Base-by-base conservation (phyloP, 108 stramenopile genomes). In the Cylindrotheca closterium region DNA sequence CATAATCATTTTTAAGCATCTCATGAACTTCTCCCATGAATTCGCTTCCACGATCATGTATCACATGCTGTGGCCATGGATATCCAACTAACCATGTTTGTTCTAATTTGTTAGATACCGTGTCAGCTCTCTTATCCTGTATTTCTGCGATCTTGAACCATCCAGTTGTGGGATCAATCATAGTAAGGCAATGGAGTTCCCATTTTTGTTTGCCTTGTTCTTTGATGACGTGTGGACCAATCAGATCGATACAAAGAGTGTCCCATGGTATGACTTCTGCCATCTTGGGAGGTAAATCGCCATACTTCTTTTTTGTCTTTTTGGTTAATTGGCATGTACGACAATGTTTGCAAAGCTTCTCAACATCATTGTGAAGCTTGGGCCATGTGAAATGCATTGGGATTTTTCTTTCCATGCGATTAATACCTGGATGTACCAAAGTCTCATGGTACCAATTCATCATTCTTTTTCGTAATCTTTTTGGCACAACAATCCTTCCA, bases 141-240 rank as follows among this genome's bases (percentile, higher is more conserved):
- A 73, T 29, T 60, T 69, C 72, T 23, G 46, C 65, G 23, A 78
- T 71, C 47, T 81, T 73, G 42, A 81, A 78, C 77, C 76, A 74
- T 8, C 77, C 60, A 17, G 76, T 70, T 30, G 73, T 66, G 33
- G 73, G 76, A 50, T 73, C 71, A 22, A 71, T 68, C 66, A 82
- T 75, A 4, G 51, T 51, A 4, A 51, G 8, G 18, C 21, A 18
- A 3, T 18, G 59, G 4, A 60, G 34, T 24, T 25, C n/a, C 7
- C 10, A 17, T 15, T 18, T 28, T 47, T 63, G 15, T 22, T 28
- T 48, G 30, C 30, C 23, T 28, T 49, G 67, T 15, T 42, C 63
- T 29, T 64, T 68, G 30, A 78, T 30, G 15, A 66, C 63, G 37
- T 70, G 69, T 47, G 67, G 77, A 4, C 76, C 82, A 24, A 78